Conservation (phyloP, 306 rosid genomes). For the Vigna nakashimae region DNA sequence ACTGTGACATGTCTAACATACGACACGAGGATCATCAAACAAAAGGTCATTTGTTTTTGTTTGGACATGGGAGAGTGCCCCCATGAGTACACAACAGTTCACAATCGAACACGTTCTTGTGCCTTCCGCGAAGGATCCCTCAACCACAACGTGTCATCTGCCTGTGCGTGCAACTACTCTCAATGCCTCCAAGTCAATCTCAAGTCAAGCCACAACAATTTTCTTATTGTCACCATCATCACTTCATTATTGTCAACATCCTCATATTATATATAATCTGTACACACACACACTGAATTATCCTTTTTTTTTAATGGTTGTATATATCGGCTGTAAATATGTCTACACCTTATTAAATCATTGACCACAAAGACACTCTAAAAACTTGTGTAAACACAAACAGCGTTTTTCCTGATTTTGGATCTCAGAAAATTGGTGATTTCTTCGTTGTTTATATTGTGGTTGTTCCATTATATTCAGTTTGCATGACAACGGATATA, state of each 20-base stretch:
- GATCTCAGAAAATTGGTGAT: not conserved
- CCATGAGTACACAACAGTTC: not conserved
- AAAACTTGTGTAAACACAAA: not conserved
- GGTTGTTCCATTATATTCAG: not conserved
- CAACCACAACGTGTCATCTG: conserved; percentile 27
- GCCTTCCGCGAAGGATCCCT: conserved; percentile 35
- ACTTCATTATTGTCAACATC: conserved; percentile 15
- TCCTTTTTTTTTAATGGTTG: not conserved
- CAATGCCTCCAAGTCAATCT: conserved; percentile 35
- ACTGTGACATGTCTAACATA: not conserved
- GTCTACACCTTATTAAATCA: not conserved
- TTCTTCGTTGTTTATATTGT: not conserved
- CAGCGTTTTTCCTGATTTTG: not conserved
- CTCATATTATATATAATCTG: not conserved
- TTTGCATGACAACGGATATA: not conserved
- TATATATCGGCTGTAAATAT: not conserved
- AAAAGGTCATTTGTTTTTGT: not conserved
- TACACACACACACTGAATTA: not conserved
- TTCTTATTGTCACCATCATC: not conserved
- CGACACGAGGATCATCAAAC: conserved; percentile 3
- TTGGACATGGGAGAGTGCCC: not conserved
- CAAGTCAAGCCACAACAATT: conserved; percentile 37
- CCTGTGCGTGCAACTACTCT: not conserved
- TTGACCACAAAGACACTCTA: not conserved
- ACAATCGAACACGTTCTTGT: not conserved